phyloP scores from a whole-genome alignment of 805 yeast species.

The Pichia gijzeniarum region DNA sequence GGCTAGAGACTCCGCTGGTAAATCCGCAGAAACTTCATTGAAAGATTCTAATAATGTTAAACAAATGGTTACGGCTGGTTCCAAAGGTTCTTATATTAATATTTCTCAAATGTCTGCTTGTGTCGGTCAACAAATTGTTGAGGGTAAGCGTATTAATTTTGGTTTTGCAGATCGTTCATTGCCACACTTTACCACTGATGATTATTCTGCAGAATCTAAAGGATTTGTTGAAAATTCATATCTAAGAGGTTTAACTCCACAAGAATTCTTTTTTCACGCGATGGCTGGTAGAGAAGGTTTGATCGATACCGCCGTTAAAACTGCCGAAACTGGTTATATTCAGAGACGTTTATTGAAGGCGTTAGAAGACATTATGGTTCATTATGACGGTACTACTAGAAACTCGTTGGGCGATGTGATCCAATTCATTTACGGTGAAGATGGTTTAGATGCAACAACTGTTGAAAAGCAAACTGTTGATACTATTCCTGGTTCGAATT shows the following conservation, averaged over 20 bases:
- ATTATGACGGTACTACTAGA: conserved; percentile 97
- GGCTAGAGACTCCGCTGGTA: conserved; percentile 99
- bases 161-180: conserved; percentile 95
- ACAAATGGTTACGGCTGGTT: conserved; percentile 99
- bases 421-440: conserved; percentile 97
- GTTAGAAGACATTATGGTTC: conserved; percentile 91
- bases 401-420: conserved; percentile 95
- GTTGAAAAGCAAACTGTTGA: conserved; percentile 95
- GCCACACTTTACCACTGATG: conserved; percentile 98
- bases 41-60: conserved; percentile 93
- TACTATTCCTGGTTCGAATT: conserved; percentile 89
- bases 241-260: conserved; percentile 95
- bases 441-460: conserved; percentile 97
- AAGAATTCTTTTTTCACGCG: conserved; percentile 98
- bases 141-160: conserved; percentile 98
- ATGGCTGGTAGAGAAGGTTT: conserved; percentile 99
- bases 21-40: conserved; percentile 94
- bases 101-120: conserved; percentile 99
- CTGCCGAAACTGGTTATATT: conserved; percentile 97
- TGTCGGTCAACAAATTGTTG: conserved; percentile 99
- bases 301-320: conserved; percentile 98
- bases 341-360: conserved; percentile 98
- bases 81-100: conserved; percentile 97
- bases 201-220: conserved; percentile 95
- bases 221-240: conserved; percentile 98